Evolutionary conservation across 352 stramenopile species (phyloP).

Genomic region (Pythium scleroteichum): DNA sequence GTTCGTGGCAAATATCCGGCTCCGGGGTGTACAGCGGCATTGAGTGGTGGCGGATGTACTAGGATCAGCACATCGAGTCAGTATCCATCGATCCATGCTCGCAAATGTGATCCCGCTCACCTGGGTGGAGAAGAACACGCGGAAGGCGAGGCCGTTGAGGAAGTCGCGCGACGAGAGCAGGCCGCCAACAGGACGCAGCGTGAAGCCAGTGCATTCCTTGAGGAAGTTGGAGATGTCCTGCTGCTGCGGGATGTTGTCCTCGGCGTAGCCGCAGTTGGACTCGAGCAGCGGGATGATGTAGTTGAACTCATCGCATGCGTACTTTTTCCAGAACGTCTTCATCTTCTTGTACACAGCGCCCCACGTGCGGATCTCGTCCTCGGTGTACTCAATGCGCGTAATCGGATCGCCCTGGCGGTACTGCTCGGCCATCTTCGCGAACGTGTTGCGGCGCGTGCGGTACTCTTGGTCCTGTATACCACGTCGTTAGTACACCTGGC

Average conservation of each 20-base stretch:
- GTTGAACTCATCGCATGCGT: constrained; percentile 97
- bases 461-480: constrained; percentile 87
- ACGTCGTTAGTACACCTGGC: background rate
- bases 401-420: constrained; percentile 93
- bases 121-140: constrained; percentile 98
- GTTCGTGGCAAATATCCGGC: constrained; percentile 98
- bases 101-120: constrained; percentile 27
- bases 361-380: constrained; percentile 94
- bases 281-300: constrained; percentile 93
- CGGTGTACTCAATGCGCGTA: constrained; percentile 93
- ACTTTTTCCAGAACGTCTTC: constrained; percentile 91
- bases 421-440: constrained; percentile 88
- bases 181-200: constrained; percentile 93
- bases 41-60: constrained; percentile 95
- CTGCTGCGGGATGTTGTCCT: constrained; percentile 95
- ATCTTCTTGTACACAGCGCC: constrained; percentile 93
- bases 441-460: constrained; percentile 80
- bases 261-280: constrained; percentile 93
- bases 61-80: background rate
- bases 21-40: constrained; percentile 97
- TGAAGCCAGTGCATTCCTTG: constrained; percentile 90
- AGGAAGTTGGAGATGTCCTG: constrained; percentile 96
- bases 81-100: no score
- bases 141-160: constrained; percentile 96
- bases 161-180: constrained; percentile 97